phyloP scores from a whole-genome alignment of 345 rosid species.

The Populus davidiana region DNA sequence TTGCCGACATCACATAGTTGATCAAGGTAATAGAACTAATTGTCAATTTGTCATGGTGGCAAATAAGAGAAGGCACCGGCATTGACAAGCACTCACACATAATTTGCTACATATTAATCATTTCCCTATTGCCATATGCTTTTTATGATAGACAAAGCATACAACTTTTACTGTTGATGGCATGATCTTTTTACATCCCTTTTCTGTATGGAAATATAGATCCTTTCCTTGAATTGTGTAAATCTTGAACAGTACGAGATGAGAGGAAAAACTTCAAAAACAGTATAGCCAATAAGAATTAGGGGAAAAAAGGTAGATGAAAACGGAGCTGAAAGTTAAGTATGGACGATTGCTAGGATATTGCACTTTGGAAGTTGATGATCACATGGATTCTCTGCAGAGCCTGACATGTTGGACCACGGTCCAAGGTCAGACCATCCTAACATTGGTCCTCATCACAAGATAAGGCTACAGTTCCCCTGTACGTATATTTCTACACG shows the following conservation, averaged over 20 bases:
- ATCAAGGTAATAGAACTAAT: too few relatives aligned
- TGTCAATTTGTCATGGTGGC: too few relatives aligned
- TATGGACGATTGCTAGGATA: conserved; percentile 8
- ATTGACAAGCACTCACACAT: too few relatives aligned
- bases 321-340: background rate
- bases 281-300: background rate
- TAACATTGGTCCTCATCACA: conserved; percentile 16
- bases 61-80: too few relatives aligned
- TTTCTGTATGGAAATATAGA: background rate
- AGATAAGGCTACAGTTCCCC: conserved; percentile 19
- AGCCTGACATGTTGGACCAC: conserved; percentile 31
- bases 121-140: background rate
- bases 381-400: conserved; percentile 36
- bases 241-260: background rate
- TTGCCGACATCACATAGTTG: background rate
- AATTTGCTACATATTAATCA: background rate
- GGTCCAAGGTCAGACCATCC: conserved; percentile 19
- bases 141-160: background rate
- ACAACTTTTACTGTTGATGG: background rate
- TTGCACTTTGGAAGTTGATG: conserved; percentile 21
- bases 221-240: background rate
- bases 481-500: background rate
- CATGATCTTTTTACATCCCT: background rate
- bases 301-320: too few relatives aligned
- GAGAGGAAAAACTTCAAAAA: conserved; percentile 4